Evolutionary conservation across 371 early-diverging fungal species (phyloP), one percentile per base, ranked within the genome.

Genomic region (Mucor plumbeus): DNA sequence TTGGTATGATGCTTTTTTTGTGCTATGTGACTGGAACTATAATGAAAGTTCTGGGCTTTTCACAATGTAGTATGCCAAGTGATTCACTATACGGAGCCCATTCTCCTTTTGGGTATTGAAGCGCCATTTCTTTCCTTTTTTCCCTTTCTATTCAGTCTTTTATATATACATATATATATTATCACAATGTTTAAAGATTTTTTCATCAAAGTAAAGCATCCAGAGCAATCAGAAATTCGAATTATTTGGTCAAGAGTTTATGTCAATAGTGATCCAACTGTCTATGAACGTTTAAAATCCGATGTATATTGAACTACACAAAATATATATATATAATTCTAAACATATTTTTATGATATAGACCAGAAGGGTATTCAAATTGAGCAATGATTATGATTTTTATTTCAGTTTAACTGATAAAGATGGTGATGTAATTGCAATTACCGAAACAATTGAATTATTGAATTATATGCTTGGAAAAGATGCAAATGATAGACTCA

Each of bases 1-100:
- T 50, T 21, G 61, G 17, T 47, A 26, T 26, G 26, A 26, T 26
- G 26, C 26, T 26, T 26, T 26, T 9, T 4, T 11, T 53, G 53
- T 53, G 53, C 31, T 31, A 53, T 53, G 53, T 53, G 53, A 53
- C 53, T 31, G 53, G 53, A 31, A 53, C 31, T 11, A 53, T 38
- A n/a, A 34, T 31, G 59, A 40, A 44, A 57, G 15, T 26, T 62
- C 62, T 63, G 26, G 63, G 38, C 54, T 59, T n/a, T 41, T 41
- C n/a, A 14, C 31, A 53, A 53, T 53, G 26, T 50, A 26, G 50
- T 43, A 61, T 61, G 43, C 60, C 64, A 60, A 57, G 47, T 47
- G 17, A 19, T 50, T 59, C 35, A 26, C n/a, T 44, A 55, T 48
- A 31, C 53, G 53, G 53, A 14, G 31, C 26, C 53, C 31, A 53